Evolutionary conservation across 768 basidiomycete genomes (phyloP), one percentile per base, ranked within the genome.

Genomic region (Mycena pura): DNA sequence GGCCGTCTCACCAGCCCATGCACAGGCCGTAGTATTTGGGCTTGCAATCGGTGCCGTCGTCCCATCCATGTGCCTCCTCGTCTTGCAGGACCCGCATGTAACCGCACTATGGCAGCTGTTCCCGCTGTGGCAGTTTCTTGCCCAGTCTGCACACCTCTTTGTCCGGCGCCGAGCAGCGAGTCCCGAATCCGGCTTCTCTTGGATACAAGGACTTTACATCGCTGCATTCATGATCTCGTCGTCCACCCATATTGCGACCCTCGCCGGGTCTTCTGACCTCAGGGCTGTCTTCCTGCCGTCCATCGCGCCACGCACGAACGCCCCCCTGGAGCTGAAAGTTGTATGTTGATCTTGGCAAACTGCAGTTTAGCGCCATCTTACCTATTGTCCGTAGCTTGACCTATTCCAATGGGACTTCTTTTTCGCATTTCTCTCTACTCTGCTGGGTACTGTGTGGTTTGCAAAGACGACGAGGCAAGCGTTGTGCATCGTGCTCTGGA

Each of bases 31-130:
- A 34, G 61, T 82, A 15, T 84, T 85, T 62, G 81, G 79, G 1
- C 31, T 84, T 32, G 27, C 83, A 31, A 64, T 78, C 5, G 84
- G 84, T 9, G 78, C 73, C 19, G 65, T 76, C 21, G 76, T 85
- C 21, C 84, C 85, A 7, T 78, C 83, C 9, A 56, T 76, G 19
- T 75, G 74, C 41, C 78, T 86, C 76, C 45, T 86, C 55, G 31
- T 74, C 39, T 51, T 83, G 34, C 68, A 73, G 28, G 79, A 80
- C 51, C 75, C 81, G 0, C 62, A 62, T 48, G 68, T 84, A 39
- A 85, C 83, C 13, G 82, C 81, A 7, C 69, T 80, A 27, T 87
- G 86, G 85, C 85, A 86, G 60, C 62, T 75, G 24, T 86, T 81
- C 60, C 85, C 86, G 7, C 31, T 80, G 22, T 73, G 75, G 58